These are phyloP conservation scores for Podaxis mareebaensis DNA, from an alignment of 768 basidiomycete species.

Conservation along the genomic window DNA sequence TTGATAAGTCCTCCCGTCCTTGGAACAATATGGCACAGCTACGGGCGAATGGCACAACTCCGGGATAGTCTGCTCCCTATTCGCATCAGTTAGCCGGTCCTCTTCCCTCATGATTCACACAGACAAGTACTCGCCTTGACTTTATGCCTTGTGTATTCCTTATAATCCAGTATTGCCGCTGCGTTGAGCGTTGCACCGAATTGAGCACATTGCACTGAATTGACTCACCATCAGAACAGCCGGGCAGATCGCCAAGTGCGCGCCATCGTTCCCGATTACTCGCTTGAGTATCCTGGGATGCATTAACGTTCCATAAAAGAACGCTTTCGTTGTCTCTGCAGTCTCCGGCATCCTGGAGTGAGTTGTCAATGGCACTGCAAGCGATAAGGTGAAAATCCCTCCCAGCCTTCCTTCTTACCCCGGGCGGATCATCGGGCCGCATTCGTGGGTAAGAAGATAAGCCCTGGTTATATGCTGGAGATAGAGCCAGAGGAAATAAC, in stretches of 20 bases:
- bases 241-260: constrained; percentile 64
- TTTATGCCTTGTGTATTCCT: constrained; percentile 83
- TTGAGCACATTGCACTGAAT: not conserved
- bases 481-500: not conserved
- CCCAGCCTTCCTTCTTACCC: not conserved
- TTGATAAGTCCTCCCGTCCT: constrained; percentile 41
- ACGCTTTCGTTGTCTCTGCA: constrained; percentile 40
- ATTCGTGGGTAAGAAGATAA: not conserved
- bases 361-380: not conserved
- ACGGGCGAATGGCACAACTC: constrained; percentile 61
- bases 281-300: constrained; percentile 80
- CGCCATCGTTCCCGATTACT: constrained; percentile 72
- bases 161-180: constrained; percentile 3
- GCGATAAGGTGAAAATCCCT: not conserved
- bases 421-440: not conserved
- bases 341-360: not conserved
- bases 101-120: not conserved
- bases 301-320: constrained; percentile 91
- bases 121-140: constrained; percentile 49
- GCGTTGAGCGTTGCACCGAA: not conserved
- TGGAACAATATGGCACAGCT: constrained; percentile 44
- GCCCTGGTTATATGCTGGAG: too few relatives aligned
- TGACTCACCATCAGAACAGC: constrained; percentile 69
- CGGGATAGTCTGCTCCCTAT: constrained; percentile 81
- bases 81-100: not conserved